A percentile compares a stretch with the other conserved stretches of the same genome.
phyloP scores from a whole-genome alignment of 2,329 filamentous ascomycete species.

The Sclerotinia nivalis region DNA sequence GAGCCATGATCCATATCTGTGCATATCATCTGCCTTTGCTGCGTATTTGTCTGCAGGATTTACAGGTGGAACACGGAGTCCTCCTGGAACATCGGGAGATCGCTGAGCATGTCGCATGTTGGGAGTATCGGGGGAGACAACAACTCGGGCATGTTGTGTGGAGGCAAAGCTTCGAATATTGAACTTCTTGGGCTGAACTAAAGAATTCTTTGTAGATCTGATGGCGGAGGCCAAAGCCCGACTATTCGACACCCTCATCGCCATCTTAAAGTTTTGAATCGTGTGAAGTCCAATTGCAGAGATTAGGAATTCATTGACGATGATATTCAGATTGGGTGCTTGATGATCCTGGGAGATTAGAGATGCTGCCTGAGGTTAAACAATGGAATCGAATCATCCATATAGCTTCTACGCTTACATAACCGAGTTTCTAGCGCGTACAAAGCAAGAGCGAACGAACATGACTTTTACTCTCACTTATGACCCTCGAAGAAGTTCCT shows the following conservation, averaged over 20 bases:
- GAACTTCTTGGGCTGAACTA: conserved; percentile 32
- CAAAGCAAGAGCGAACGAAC: conserved; percentile 10
- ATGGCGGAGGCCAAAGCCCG: conserved; percentile 58
- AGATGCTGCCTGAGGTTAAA: not conserved
- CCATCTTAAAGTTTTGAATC: conserved; percentile 51
- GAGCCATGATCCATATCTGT: conserved; percentile 94
- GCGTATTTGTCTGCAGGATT: conserved; percentile 94
- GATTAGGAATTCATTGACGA: conserved; percentile 24
- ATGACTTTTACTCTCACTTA: conserved; percentile 20
- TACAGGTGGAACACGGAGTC: conserved; percentile 75
- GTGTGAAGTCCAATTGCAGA: conserved; percentile 41
- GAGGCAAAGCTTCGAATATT: conserved; percentile 42
- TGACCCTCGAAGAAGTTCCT: conserved; percentile 21
- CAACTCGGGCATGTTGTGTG: conserved; percentile 44
- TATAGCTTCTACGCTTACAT: conserved; percentile 3
- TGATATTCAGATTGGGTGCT: conserved; percentile 20
- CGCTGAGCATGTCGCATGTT: conserved; percentile 69
- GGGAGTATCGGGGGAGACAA: conserved; percentile 54
- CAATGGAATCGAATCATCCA: not conserved
- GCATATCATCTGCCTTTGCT: conserved; percentile 81
- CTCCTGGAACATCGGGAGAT: conserved; percentile 47
- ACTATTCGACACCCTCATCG: conserved; percentile 59
- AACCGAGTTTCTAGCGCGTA: conserved; percentile 17
- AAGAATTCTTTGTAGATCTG: conserved; percentile 49
- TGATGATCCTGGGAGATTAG: not conserved